These are phyloP conservation scores for Stygiomarasmius scandens DNA, from an alignment of 1,284 basidiomycete genomes.

Conservation along the genomic window DNA sequence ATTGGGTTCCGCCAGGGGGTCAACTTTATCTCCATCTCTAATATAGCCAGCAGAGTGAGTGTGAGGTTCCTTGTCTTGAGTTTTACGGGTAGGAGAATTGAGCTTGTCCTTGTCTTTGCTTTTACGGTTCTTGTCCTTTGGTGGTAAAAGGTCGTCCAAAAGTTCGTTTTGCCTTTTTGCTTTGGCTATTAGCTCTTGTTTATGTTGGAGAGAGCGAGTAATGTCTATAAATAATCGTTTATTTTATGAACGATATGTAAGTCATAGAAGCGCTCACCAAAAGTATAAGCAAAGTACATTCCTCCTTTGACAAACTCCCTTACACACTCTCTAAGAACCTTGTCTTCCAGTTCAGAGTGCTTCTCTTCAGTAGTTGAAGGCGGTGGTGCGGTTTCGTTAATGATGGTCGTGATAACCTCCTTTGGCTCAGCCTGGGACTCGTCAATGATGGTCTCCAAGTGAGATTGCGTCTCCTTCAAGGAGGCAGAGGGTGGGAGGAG, in stretches of 20 bases:
- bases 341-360: conserved; percentile 72
- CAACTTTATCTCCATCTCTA: conserved; percentile 42
- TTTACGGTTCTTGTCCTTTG: neutral
- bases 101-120: neutral
- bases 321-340: conserved; percentile 74
- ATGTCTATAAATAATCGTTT: conserved; percentile 53
- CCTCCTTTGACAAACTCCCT: conserved; percentile 73
- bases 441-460: conserved; percentile 54
- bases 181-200: conserved; percentile 65
- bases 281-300: conserved; percentile 82
- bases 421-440: conserved; percentile 49
- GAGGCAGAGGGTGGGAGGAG: conserved; percentile 12
- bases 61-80: neutral
- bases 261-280: conserved; percentile 49
- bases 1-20: conserved; percentile 67
- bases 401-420: conserved; percentile 55
- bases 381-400: conserved; percentile 59
- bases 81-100: neutral
- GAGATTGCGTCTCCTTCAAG: conserved; percentile 37
- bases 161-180: conserved; percentile 57
- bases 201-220: conserved; percentile 78
- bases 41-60: neutral
- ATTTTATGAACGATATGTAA: conserved; percentile 4
- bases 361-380: conserved; percentile 64
- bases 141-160: conserved; percentile 48